Evolutionary conservation across 1,284 basidiomycete genomes (phyloP).

Genomic region (Puccinia polysora): DNA sequence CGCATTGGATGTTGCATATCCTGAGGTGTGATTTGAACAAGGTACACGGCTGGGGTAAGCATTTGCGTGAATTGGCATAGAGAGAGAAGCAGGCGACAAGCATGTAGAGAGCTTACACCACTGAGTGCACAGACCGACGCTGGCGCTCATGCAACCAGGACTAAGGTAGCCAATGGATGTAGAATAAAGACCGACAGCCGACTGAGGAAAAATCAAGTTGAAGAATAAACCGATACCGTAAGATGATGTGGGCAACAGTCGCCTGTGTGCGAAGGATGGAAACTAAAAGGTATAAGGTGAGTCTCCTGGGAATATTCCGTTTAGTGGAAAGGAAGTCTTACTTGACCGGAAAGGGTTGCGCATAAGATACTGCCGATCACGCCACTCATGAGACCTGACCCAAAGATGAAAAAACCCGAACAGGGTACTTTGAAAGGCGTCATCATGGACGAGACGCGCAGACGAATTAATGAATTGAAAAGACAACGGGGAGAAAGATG

Average conservation of each 20-base stretch:
- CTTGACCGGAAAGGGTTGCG: not conserved
- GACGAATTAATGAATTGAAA: not conserved
- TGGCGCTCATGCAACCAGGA: not conserved
- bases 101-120: no score
- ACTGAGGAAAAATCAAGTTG: not conserved
- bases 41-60: no score
- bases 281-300: not conserved
- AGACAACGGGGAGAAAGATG: not conserved
- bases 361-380: not conserved
- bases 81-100: no score
- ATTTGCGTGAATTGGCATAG: no score
- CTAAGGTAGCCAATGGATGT: not conserved
- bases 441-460: no score
- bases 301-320: not conserved
- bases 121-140: not conserved
- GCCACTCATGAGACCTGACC: not conserved
- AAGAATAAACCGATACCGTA: conserved; percentile 4
- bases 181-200: not conserved
- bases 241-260: not conserved
- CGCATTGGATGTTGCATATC: no score
- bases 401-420: not conserved
- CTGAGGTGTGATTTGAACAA: no score
- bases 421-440: no score
- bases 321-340: not conserved
- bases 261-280: not conserved